phyloP scores from a whole-genome alignment of 1,139 yeast species.

The Hyphopichia fennica region DNA sequence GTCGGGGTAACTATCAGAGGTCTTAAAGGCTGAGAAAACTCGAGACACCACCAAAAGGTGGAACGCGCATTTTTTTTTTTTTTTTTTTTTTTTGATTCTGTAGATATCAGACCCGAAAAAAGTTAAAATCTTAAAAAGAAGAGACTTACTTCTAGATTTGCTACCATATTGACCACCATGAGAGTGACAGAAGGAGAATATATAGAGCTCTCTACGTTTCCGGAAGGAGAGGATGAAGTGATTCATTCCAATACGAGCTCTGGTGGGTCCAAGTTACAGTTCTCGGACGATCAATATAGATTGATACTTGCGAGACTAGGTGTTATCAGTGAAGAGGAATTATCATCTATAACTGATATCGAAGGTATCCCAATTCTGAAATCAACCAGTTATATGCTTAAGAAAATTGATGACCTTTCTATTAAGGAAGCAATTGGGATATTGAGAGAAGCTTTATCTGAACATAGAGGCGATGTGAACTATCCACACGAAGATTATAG shows the following conservation, averaged over 20 bases:
- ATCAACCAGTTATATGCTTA: constrained; percentile 29
- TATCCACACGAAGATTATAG: constrained; percentile 37
- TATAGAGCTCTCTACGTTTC: constrained; percentile 3
- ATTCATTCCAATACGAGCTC: neutral
- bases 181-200: neutral
- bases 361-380: constrained; percentile 18
- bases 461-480: constrained; percentile 44
- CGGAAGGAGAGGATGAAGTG: neutral
- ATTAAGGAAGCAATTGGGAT: constrained; percentile 29
- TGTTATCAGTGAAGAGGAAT: constrained; percentile 27
- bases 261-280: constrained; percentile 6
- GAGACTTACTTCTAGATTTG: too few relatives aligned
- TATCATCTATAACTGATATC: constrained; percentile 8
- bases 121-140: neutral
- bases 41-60: too few relatives aligned
- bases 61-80: neutral
- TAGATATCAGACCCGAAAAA: neutral
- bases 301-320: constrained; percentile 32
- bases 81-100: neutral
- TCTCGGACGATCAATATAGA: constrained; percentile 24
- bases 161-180: neutral
- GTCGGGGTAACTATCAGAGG: too few relatives aligned
- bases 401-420: constrained; percentile 22
- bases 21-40: too few relatives aligned
- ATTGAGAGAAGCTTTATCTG: constrained; percentile 37